Base-by-base conservation (phyloP, 495 filamentous ascomycete genomes). In the Aspergillus baeticus region DNA sequence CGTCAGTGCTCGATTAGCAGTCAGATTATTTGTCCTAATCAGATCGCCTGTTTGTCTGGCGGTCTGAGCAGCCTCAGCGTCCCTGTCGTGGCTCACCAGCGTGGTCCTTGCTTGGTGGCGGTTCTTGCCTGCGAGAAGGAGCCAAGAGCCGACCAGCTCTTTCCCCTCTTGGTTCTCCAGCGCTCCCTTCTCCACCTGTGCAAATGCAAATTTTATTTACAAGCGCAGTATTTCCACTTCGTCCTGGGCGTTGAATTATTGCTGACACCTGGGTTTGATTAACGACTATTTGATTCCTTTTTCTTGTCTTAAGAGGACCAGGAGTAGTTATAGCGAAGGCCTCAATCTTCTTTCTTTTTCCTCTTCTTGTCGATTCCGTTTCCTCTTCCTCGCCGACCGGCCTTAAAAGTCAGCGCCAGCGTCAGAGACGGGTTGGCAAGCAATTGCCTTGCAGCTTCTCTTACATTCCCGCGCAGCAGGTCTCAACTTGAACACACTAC, bases 61-160 rank as follows among this genome's bases (percentile, higher is more conserved):
- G 26, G 26, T 29, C 26, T 29, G 26, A 29, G 4, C 26, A 29
- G 26, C 26, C 26, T 29, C 26, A 29, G 26, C 26, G 26, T 29
- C 26, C 26, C 26, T 29, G 26, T 29, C 26, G 26, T 29, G 8
- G 26, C 26, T 29, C 26, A 29, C 26, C 26, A 29, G 26, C 26
- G 26, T 62, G 63, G 63, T 65, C 63, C 63, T 65, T 65, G 63
- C 63, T 65, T 65, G 54, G 63, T 65, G 63, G 63, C 63, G 59
- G 58, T 54, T 57, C 52, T 44, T 29, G 26, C 38, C 31, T 41
- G 51, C 15, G 53, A 57, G 38, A 44, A 50, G 53, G 54, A 51
- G 35, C 51, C 52, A 52, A 54, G 52, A 47, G 38, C 50, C 15
- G 35, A 45, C 47, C 46, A 51, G 15, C 33, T 52, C 33, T 46